Evolutionary conservation across 1,284 basidiomycete genomes (phyloP).

Genomic region (Ganoderma multipileum): DNA sequence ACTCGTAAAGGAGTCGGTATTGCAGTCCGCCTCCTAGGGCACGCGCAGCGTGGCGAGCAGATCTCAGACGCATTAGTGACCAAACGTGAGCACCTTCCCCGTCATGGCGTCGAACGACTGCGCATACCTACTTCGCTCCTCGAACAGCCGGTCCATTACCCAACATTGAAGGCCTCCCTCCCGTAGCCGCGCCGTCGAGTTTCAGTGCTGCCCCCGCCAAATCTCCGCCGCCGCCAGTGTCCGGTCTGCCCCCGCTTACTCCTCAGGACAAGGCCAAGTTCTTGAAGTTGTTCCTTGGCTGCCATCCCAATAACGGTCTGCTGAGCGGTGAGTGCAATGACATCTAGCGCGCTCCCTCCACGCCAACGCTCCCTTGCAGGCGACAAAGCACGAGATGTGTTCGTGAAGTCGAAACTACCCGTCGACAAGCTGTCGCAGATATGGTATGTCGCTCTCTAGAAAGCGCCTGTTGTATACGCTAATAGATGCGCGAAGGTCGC

Average conservation of each 20-base stretch:
- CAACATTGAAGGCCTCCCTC: constrained; percentile 76
- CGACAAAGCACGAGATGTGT: constrained; percentile 92
- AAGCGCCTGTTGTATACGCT: background rate
- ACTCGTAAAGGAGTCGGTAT: constrained; percentile 86
- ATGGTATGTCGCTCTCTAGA: constrained; percentile 66
- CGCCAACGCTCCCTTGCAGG: constrained; percentile 49
- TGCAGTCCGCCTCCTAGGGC: constrained; percentile 90
- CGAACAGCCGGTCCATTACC: constrained; percentile 82
- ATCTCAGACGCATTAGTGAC: constrained; percentile 65
- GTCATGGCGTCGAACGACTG: constrained; percentile 20
- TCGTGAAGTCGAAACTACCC: constrained; percentile 91
- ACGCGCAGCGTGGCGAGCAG: constrained; percentile 89
- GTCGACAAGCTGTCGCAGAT: constrained; percentile 93
- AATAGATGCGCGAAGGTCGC: constrained; percentile 28
- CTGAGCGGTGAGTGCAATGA: constrained; percentile 61
- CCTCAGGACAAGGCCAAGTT: constrained; percentile 87
- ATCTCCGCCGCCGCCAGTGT: constrained; percentile 56
- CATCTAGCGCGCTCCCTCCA: constrained; percentile 1
- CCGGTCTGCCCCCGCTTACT: constrained; percentile 70
- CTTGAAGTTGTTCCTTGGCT: constrained; percentile 76
- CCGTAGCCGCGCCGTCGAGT: constrained; percentile 50
- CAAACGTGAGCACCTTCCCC: constrained; percentile 61
- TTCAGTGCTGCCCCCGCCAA: constrained; percentile 65
- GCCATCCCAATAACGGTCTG: constrained; percentile 79
- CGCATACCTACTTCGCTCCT: constrained; percentile 20